Conservation (phyloP, 768 basidiomycete species). For the Boletus sensibilis region DNA sequence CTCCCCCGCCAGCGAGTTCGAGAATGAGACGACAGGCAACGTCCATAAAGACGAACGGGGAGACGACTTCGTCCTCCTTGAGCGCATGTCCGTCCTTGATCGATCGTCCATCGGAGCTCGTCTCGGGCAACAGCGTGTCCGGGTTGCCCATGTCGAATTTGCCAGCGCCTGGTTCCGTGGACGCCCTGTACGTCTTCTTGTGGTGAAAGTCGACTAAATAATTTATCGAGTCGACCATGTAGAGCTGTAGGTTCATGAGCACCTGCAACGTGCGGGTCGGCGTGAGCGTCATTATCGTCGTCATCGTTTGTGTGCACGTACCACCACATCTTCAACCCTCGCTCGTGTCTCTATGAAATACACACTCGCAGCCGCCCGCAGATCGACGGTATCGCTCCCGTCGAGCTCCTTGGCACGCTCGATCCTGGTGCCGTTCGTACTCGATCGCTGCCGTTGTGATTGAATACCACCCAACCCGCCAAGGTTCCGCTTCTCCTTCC, state of each 20-base stretch:
- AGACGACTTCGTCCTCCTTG: slow-evolving; percentile 63
- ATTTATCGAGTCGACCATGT: slow-evolving; percentile 93
- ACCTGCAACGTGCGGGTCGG: slow-evolving; percentile 49
- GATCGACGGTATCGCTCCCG: slow-evolving; percentile 55
- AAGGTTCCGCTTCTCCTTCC: slow-evolving; percentile 86
- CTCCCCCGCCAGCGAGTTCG: slow-evolving; percentile 78
- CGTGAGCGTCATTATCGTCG: not conserved
- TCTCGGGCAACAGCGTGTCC: slow-evolving; percentile 39
- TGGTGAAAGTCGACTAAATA: slow-evolving; percentile 99
- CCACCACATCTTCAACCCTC: slow-evolving; percentile 87
- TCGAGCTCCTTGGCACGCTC: slow-evolving; percentile 65
- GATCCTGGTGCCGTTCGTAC: slow-evolving; percentile 42
- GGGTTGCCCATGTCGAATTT: slow-evolving; percentile 62
- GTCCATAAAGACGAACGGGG: slow-evolving; percentile 96
- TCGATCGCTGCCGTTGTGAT: slow-evolving; percentile 33
- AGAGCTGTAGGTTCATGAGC: slow-evolving; percentile 95
- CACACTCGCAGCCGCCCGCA: slow-evolving; percentile 70
- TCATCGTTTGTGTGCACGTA: slow-evolving; percentile 39
- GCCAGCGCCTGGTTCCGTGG: slow-evolving; percentile 61
- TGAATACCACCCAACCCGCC: slow-evolving; percentile 64
- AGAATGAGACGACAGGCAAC: slow-evolving; percentile 91
- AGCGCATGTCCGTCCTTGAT: slow-evolving; percentile 45
- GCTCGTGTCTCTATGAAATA: slow-evolving; percentile 95
- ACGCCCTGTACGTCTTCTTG: slow-evolving; percentile 88
- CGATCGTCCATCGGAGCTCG: slow-evolving; percentile 57